phyloP scores from a whole-genome alignment of 192 early-diverging fungal genomes.

The Umbelopsis sp. region DNA sequence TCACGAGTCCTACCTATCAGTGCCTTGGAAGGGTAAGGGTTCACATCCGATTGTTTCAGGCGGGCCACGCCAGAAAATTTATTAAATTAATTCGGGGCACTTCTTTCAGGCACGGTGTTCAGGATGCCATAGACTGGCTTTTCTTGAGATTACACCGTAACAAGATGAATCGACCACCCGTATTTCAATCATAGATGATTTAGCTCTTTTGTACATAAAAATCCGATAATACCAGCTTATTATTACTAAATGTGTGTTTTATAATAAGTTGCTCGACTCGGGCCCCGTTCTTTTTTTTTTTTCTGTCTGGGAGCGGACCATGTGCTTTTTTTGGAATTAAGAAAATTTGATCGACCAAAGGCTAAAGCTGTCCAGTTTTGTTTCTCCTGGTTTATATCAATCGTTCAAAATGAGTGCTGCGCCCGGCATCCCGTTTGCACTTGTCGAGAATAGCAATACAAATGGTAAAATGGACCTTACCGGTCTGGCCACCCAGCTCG shows the following conservation, averaged over 20 bases:
- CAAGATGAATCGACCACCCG: slow-evolving; percentile 75
- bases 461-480: slow-evolving; percentile 33
- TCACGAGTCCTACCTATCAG: slow-evolving; percentile 83
- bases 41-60: background rate
- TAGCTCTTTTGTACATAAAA: slow-evolving; percentile 8
- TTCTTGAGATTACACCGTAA: slow-evolving; percentile 82
- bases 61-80: background rate
- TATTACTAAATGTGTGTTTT: background rate
- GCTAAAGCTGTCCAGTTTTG: background rate
- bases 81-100: slow-evolving; percentile 11
- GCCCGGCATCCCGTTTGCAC: background rate
- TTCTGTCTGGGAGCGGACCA: background rate
- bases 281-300: slow-evolving; percentile 16
- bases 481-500: slow-evolving; percentile 62
- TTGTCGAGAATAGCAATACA: background rate
- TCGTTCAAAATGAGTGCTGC: background rate
- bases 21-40: slow-evolving; percentile 78
- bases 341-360: slow-evolving; percentile 8
- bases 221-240: too few species aligned
- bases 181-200: slow-evolving; percentile 51
- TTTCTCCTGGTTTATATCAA: background rate
- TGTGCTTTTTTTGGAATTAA: slow-evolving; percentile 5
- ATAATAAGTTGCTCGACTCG: background rate
- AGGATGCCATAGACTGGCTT: slow-evolving; percentile 92
- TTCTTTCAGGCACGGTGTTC: slow-evolving; percentile 70